Conservation (phyloP, 345 rosid species). For the Chamaenerion angustifolium region DNA sequence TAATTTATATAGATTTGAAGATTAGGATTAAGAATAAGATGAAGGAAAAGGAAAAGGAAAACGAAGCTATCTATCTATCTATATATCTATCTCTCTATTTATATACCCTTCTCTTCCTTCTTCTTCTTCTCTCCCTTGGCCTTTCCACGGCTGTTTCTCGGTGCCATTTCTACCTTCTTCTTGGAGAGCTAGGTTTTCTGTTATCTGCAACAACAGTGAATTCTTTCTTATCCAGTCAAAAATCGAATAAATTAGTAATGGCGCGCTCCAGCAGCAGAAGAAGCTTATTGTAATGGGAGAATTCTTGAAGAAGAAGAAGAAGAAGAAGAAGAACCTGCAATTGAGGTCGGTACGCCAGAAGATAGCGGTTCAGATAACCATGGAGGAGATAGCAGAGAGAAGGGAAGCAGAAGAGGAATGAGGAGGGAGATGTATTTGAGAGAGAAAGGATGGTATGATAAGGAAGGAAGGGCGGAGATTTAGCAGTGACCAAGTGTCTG, state of each 20-base stretch:
- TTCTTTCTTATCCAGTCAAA: too few relatives aligned
- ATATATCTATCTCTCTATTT: too few relatives aligned
- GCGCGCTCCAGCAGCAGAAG: too few relatives aligned
- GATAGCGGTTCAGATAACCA: slow-evolving; percentile 1
- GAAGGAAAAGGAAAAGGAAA: too few relatives aligned
- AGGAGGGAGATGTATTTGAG: background rate
- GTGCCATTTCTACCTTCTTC: slow-evolving; percentile 49
- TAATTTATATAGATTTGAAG: background rate
- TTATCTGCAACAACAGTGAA: background rate
- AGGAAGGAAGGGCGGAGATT: slow-evolving; percentile 99
- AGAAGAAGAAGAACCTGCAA: background rate
- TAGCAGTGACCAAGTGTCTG: slow-evolving; percentile 37
- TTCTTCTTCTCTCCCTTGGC: slow-evolving; percentile 88
- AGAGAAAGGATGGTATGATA: slow-evolving; percentile 38
- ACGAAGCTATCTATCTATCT: too few relatives aligned
- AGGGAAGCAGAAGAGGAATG: slow-evolving; percentile 13
- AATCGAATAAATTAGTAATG: too few relatives aligned
- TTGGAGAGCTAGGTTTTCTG: background rate
- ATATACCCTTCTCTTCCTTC: slow-evolving; percentile 83
- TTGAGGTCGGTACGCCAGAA: too few relatives aligned
- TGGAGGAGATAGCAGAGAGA: slow-evolving; percentile 5
- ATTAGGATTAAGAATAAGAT: too few relatives aligned
- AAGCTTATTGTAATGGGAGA: too few relatives aligned
- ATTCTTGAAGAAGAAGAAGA: too few relatives aligned
- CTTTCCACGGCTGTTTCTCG: slow-evolving; percentile 84